Evolutionary conservation across 2,329 filamentous ascomycete genomes (phyloP).

Genomic region (Aspergillus oerlinghausenensis): DNA sequence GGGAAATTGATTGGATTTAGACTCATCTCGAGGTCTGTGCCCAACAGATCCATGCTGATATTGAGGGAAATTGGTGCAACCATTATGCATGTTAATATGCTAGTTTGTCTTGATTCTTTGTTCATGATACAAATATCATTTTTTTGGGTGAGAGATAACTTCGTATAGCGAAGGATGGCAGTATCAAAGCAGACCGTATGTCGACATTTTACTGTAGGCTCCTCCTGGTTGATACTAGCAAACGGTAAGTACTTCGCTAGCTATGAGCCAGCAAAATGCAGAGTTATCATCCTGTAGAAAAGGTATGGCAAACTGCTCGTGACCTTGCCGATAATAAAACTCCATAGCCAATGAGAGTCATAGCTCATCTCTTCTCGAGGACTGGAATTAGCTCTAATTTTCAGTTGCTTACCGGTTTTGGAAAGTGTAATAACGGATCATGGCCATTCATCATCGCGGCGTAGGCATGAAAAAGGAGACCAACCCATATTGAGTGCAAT

Average conservation of each 20-base stretch:
- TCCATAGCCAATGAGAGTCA: neutral
- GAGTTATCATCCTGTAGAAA: neutral
- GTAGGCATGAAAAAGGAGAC: neutral
- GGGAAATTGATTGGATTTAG: conserved; percentile 14
- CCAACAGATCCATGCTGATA: conserved; percentile 7
- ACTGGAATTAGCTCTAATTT: neutral
- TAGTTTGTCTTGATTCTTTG: neutral
- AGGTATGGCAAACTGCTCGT: neutral
- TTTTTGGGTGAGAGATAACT: neutral
- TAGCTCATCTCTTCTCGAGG: neutral
- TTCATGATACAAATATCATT: neutral
- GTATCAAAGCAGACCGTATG: neutral
- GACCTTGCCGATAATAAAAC: neutral
- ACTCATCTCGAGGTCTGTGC: conserved; percentile 8
- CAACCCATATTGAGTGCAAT: neutral
- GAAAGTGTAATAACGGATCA: conserved; percentile 9
- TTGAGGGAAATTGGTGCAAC: neutral
- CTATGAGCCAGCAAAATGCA: neutral
- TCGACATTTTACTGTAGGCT: neutral
- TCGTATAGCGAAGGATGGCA: neutral
- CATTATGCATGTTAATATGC: neutral
- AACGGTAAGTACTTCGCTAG: neutral
- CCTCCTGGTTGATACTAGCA: neutral
- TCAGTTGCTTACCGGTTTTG: conserved; percentile 3
- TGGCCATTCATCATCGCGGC: neutral